phyloP scores from a whole-genome alignment of 306 rosid species.

The Cucurbita ficifolia region DNA sequence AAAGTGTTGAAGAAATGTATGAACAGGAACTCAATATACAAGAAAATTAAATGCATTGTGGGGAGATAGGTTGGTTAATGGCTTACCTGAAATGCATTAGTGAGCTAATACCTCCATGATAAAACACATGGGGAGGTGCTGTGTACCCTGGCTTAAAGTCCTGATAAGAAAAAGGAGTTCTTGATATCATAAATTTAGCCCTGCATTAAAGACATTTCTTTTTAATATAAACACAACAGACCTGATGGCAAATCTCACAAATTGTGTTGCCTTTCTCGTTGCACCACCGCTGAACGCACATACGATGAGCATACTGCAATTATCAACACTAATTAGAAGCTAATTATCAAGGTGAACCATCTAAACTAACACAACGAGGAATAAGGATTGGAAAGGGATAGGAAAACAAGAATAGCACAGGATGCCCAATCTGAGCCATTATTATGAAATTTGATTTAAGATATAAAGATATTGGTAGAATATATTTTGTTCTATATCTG shows the following conservation, averaged over 20 bases:
- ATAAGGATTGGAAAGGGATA: background rate
- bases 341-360: constrained; percentile 2
- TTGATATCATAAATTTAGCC: background rate
- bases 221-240: constrained; percentile 1
- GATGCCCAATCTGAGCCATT: background rate
- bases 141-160: constrained; percentile 46
- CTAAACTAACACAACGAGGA: background rate
- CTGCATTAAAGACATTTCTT: background rate
- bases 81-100: constrained; percentile 19
- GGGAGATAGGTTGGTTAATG: background rate
- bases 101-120: constrained; percentile 24
- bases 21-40: background rate
- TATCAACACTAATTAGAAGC: constrained; percentile 1
- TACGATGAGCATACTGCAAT: constrained; percentile 68
- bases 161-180: constrained; percentile 16
- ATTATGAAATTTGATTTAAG: background rate
- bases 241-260: constrained; percentile 91
- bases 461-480: too few species aligned
- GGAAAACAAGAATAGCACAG: background rate
- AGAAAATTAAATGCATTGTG: background rate
- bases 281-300: constrained; percentile 93
- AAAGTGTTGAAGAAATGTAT: background rate
- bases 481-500: background rate
- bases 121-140: constrained; percentile 40
- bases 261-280: constrained; percentile 66